These are phyloP conservation scores for Lomentospora prolificans DNA, from an alignment of 2,329 filamentous ascomycete genomes.

Conservation along the genomic window DNA sequence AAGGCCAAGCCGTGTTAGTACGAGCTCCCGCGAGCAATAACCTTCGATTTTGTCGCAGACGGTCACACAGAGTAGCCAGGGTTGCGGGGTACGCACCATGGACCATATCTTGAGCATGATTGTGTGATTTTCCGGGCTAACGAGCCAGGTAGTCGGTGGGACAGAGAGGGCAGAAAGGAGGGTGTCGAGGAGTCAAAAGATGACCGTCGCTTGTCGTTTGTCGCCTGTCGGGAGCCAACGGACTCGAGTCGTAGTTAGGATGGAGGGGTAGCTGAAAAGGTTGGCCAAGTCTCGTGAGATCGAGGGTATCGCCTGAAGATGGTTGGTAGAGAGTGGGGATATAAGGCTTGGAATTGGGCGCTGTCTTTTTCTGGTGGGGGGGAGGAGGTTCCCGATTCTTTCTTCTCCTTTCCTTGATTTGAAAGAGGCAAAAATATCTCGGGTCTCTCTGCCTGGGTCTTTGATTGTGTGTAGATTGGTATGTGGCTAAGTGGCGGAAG, in stretches of 20 bases:
- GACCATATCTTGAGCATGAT: conserved; percentile 98
- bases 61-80: too few relatives aligned
- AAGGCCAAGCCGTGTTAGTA: conserved; percentile 12
- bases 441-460: neutral
- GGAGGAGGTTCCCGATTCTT: too few relatives aligned
- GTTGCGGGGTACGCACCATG: conserved; percentile 83
- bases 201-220: neutral
- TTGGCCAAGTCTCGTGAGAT: too few relatives aligned
- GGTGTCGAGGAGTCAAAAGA: neutral
- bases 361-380: too few relatives aligned
- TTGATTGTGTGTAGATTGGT: neutral
- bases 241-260: too few relatives aligned
- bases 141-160: neutral
- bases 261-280: too few relatives aligned
- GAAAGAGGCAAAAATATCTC: neutral
- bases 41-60: too few relatives aligned
- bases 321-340: too few relatives aligned
- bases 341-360: too few relatives aligned
- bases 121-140: neutral
- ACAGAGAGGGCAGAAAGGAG: neutral
- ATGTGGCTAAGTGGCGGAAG: neutral
- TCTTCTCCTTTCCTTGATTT: neutral
- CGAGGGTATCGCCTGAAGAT: too few relatives aligned
- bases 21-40: neutral
- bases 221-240: too few relatives aligned